A percentile compares a stretch with the other conserved stretches of the same genome.
These are phyloP conservation scores for Zymoseptoria passerinii DNA, from an alignment of 2,329 filamentous ascomycete species.

Conservation along the genomic window DNA sequence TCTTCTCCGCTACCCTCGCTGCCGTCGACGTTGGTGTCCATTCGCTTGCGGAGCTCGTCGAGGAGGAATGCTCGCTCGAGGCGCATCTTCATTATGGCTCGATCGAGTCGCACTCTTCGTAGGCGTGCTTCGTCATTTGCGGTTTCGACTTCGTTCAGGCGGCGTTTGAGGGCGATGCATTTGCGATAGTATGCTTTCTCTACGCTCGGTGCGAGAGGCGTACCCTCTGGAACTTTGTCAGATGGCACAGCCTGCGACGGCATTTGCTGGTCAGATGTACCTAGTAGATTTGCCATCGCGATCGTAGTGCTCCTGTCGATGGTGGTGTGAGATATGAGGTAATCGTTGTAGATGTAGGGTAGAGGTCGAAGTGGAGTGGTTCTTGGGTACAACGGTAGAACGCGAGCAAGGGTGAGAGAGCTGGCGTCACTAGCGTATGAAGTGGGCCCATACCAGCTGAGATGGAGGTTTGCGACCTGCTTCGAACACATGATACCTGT, in stretches of 20 bases:
- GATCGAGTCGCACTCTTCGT: conserved; percentile 69
- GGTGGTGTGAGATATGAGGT: not conserved
- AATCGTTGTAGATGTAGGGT: not conserved
- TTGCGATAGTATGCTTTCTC: conserved; percentile 94
- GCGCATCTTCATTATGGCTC: conserved; percentile 84
- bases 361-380: not conserved
- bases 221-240: not conserved
- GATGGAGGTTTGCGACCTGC: not conserved
- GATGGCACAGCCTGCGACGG: not conserved
- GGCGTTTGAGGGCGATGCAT: conserved; percentile 88
- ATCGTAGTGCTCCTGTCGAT: not conserved
- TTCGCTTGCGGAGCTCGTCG: conserved; percentile 40
- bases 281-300: not conserved
- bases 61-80: conserved; percentile 63
- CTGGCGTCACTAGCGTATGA: not conserved
- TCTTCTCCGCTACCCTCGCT: conserved; percentile 29
- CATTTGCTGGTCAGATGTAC: not conserved
- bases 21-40: conserved; percentile 41
- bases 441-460: not conserved
- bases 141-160: conserved; percentile 84
- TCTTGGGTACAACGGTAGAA: not conserved
- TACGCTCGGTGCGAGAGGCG: conserved; percentile 71
- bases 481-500: no score
- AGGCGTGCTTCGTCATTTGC: conserved; percentile 78
- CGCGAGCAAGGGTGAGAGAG: not conserved